Base-by-base conservation (phyloP, 2,329 filamentous ascomycete species). In the Pezicula rhizophila region DNA sequence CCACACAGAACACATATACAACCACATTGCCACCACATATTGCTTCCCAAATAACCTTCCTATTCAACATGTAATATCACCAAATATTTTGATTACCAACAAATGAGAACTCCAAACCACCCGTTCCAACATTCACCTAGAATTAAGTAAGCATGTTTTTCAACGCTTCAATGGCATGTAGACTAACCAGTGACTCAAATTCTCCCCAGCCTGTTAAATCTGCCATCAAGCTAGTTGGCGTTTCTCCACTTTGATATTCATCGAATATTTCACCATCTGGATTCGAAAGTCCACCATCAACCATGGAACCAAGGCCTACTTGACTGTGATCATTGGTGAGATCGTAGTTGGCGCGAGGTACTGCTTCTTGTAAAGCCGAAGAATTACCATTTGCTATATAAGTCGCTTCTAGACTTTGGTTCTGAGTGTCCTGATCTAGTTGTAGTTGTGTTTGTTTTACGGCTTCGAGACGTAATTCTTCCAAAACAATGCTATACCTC, bases 401-500 rank as follows among this genome's bases (percentile, higher is more conserved):
- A 31, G 8, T 31, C 28, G 28, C 3, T 7, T 31, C 28, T 38
- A 15, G 5, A 20, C 3, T 38, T 14, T 15, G 10, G 6, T 38
- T 15, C 35, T 38, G 35, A 17, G 35, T 8, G 14, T 38, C n/a
- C 8, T 1, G 14, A 23, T 23, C 23, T 23, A 23, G 23, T 23
- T 23, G 23, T 23, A 47, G 40, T 35, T 51, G 46, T 23, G 48
- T 53, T 35, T 48, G 51, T 35, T 50, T 57, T 5, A 51, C 34
- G 25, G 54, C 55, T 31, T 50, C 62, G 28, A 49, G 58, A 52
- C 53, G 64, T 55, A 66, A 55, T 53, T 72, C 69, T 20, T 71
- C 64, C 0, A 73, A 55, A 1, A 73, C 69, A 12, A 73, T 58
- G 1, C 65, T 65, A 45, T 73, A 74, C n/a, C 72, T 58, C 39